phyloP scores from a whole-genome alignment of 2,329 filamentous ascomycete species.

The Trichoderma sp. region DNA sequence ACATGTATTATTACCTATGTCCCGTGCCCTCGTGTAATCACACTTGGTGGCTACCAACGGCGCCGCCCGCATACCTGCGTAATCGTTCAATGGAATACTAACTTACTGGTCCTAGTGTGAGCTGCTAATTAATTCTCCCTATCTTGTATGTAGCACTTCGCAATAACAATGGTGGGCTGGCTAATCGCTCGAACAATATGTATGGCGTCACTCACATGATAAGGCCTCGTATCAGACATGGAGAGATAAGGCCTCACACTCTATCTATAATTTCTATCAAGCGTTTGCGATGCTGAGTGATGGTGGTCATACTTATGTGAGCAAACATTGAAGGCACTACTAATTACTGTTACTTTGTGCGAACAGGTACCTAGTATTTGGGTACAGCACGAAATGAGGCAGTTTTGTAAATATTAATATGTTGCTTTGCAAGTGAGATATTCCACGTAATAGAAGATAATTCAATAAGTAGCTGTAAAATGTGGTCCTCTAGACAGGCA shows the following conservation, averaged over 20 bases:
- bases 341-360: neutral
- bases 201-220: neutral
- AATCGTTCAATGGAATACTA: slow-evolving; percentile 23
- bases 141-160: neutral
- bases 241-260: neutral
- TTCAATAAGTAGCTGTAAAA: neutral
- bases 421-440: neutral
- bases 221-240: neutral
- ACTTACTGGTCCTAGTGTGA: neutral
- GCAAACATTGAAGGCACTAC: neutral
- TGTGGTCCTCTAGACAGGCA: neutral
- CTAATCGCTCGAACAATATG: neutral
- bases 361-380: neutral
- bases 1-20: neutral
- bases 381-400: no score
- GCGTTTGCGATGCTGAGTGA: neutral
- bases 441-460: neutral
- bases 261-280: neutral
- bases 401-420: neutral
- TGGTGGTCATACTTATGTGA: neutral
- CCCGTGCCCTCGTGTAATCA: neutral
- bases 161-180: neutral
- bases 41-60: neutral
- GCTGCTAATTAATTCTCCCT: neutral
- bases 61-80: slow-evolving; percentile 13